phyloP scores from a whole-genome alignment of 345 rosid genomes.

The Balakata baccata region DNA sequence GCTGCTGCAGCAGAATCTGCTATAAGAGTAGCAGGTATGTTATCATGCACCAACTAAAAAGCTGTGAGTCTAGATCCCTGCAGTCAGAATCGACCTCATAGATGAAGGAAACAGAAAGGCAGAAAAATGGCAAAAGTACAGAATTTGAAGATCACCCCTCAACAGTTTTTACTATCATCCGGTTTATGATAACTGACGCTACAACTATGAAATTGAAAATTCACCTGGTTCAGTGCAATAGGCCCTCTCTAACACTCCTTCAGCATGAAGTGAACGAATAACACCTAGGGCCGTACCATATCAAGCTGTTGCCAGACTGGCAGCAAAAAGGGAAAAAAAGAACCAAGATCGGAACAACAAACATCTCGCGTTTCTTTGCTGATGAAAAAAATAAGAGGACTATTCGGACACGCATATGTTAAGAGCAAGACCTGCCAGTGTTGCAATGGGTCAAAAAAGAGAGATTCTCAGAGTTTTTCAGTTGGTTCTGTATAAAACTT shows the following conservation, averaged over 20 bases:
- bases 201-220: not conserved
- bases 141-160: not conserved
- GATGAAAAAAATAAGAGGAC: slow-evolving; percentile 10
- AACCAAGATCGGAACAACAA: not conserved
- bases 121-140: not conserved
- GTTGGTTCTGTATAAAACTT: slow-evolving; percentile 44
- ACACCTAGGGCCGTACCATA: slow-evolving; percentile 97
- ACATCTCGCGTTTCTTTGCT: slow-evolving; percentile 5
- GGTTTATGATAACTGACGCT: not conserved
- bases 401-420: not conserved
- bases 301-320: slow-evolving; percentile 97
- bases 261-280: slow-evolving; percentile 69
- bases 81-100: not conserved
- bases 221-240: slow-evolving; percentile 99
- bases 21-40: slow-evolving; percentile 79
- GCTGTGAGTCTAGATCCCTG: slow-evolving; percentile 99
- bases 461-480: slow-evolving; percentile 41
- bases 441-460: slow-evolving; percentile 93
- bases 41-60: slow-evolving; percentile 86
- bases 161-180: not conserved
- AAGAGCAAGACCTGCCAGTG: slow-evolving; percentile 68
- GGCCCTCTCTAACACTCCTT: slow-evolving; percentile 70
- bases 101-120: not conserved
- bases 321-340: too few species aligned
- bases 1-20: slow-evolving; percentile 97